Base-by-base conservation (phyloP, 2,329 filamentous ascomycete species). In the Sporothrix inflata region DNA sequence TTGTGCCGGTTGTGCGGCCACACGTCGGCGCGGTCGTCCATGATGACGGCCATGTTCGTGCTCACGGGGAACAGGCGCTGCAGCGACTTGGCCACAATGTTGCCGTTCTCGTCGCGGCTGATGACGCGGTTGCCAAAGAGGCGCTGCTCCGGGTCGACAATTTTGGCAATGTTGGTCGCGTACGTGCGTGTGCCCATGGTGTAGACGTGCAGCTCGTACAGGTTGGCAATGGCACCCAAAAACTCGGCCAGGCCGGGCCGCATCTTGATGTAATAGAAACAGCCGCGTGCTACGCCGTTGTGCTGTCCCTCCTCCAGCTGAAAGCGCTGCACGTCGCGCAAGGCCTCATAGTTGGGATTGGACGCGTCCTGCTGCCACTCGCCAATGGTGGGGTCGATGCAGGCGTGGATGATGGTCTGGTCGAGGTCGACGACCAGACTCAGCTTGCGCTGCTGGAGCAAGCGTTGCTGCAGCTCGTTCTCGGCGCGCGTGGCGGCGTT, bases 121-220 rank as follows among this genome's bases (percentile, higher is more conserved):
- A 99, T 92, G 77, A 99, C 94, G 71, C 96, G 90, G 81, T 98
- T 94, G 51, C 93, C 95, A 80, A 99, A 99, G 11, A 97, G 89
- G 79, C 91, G 94, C 75, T 91, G 89, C 45, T 95, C 90, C 0
- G 95, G 95, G 78, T 99, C 96, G 74, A 99, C 92, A 74, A 99
- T 95, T 76, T 92, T 91, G 49, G 94, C 94, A 77, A 99, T 97
- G 74, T 93, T 92, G 76, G 94, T 87, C 11, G 96, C 96, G 79
- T 99, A 99, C n/a, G 95, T 93, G 75, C 96, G 89, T 27, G 96
- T 99, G 72, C 95, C 96, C 96, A 99, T 99, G 57, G 96, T 99
- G 84, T 99, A 99, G 75, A 99, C 95, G 80, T 99, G 96, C 78
- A 98, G 85, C 83, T 99, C 96, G 82, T 96, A 99, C 77, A 96